Percentiles rank a stretch among this genome's conserved stretches.
These are phyloP conservation scores for Flaveria trinervia DNA, from an alignment of 129 eudicot genomes.

Conservation along the genomic window DNA sequence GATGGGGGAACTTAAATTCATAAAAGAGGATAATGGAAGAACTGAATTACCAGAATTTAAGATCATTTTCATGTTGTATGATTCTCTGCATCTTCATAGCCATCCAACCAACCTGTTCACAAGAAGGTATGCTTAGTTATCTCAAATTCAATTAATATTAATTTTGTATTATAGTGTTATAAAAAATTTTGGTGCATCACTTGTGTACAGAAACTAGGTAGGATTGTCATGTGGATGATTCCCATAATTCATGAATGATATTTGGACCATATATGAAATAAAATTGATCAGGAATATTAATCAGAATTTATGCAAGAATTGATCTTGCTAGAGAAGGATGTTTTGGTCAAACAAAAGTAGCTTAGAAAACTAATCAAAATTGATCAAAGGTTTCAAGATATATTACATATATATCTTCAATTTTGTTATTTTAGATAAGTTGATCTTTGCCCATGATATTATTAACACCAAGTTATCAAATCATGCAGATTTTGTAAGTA, in stretches of 20 bases:
- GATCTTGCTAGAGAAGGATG: slow-evolving; percentile 19
- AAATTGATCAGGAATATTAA: not conserved
- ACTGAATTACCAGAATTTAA: slow-evolving; percentile 35
- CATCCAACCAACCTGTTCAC: slow-evolving; percentile 49
- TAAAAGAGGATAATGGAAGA: slow-evolving; percentile 56
- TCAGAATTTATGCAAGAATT: slow-evolving; percentile 11
- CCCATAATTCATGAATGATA: slow-evolving; percentile 23
- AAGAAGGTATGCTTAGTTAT: slow-evolving; percentile 49
- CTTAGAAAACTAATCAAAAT: slow-evolving; percentile 17
- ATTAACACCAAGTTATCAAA: slow-evolving; percentile 10
- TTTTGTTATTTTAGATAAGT: not conserved
- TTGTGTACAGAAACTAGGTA: not conserved
- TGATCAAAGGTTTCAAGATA: slow-evolving; percentile 26
- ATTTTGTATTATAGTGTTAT: not conserved
- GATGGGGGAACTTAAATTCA: slow-evolving; percentile 39
- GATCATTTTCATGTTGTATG: slow-evolving; percentile 36
- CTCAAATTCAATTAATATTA: not conserved
- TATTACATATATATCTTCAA: not conserved
- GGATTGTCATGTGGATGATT: not conserved
- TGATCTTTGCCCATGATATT: not conserved
- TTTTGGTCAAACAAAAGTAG: slow-evolving; percentile 16
- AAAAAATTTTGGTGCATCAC: not conserved
- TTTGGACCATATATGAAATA: slow-evolving; percentile 22
- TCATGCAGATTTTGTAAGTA: slow-evolving; percentile 54
- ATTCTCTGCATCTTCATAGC: slow-evolving; percentile 47